Conservation (phyloP, 768 basidiomycete genomes). For the Tylopilus cervinicoccineus region DNA sequence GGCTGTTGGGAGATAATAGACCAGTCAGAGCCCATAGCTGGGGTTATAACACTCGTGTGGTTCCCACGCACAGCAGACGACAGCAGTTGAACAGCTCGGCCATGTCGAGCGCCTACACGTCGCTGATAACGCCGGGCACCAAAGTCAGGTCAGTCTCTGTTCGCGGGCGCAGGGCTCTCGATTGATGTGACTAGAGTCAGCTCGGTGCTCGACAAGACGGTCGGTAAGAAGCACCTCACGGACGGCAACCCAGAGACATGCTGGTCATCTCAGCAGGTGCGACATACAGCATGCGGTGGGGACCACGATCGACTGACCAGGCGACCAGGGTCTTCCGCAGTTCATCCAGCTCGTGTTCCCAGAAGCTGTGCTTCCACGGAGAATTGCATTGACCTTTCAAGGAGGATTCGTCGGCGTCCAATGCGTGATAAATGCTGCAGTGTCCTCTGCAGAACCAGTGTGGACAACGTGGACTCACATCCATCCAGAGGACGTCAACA, state of each 20-base stretch:
- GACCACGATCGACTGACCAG: constrained; percentile 6
- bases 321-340: constrained; percentile 69
- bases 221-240: constrained; percentile 64
- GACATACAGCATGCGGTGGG: constrained; percentile 4
- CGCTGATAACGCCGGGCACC: constrained; percentile 23
- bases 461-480: constrained; percentile 55
- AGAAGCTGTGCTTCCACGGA: constrained; percentile 48
- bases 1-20: background rate
- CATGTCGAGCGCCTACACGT: constrained; percentile 22
- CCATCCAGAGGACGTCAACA: constrained; percentile 79
- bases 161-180: constrained; percentile 15
- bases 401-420: constrained; percentile 79
- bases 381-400: constrained; percentile 69
- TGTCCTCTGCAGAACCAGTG: constrained; percentile 29
- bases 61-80: constrained; percentile 18
- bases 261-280: constrained; percentile 80
- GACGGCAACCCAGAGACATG: constrained; percentile 76
- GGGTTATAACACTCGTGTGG: background rate
- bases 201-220: constrained; percentile 72
- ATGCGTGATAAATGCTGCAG: constrained; percentile 47
- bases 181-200: constrained; percentile 54
- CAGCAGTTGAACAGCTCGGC: constrained; percentile 1
- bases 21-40: background rate
- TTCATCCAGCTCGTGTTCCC: constrained; percentile 63
- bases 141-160: constrained; percentile 38